A percentile compares a stretch with the other conserved stretches of the same genome.
Evolutionary conservation across 768 basidiomycete genomes (phyloP).

Genomic region (Panus rudis): DNA sequence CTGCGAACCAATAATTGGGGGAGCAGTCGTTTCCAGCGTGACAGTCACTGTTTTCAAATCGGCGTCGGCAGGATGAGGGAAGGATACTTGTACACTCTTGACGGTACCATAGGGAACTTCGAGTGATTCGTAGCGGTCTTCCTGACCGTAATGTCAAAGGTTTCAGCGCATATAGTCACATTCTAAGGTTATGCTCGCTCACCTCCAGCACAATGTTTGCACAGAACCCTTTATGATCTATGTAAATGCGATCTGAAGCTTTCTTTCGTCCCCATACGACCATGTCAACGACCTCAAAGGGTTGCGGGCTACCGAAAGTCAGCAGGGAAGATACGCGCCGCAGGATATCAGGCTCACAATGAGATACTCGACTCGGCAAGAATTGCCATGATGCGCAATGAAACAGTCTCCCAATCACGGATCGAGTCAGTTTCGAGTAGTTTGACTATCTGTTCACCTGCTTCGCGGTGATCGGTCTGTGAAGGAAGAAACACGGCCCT

Average conservation of each 20-base stretch:
- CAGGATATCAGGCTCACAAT: slow-evolving; percentile 34
- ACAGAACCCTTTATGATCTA: slow-evolving; percentile 45
- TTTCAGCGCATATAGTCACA: slow-evolving; percentile 23
- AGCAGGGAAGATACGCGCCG: not conserved
- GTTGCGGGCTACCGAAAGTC: slow-evolving; percentile 43
- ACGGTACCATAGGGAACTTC: slow-evolving; percentile 35
- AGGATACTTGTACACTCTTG: slow-evolving; percentile 11
- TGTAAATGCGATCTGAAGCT: slow-evolving; percentile 39
- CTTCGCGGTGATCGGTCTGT: slow-evolving; percentile 29
- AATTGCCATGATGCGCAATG: slow-evolving; percentile 38
- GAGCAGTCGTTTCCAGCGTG: slow-evolving; percentile 1
- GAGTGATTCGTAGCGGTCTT: slow-evolving; percentile 45
- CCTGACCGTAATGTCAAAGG: slow-evolving; percentile 20
- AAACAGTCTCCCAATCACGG: slow-evolving; percentile 48
- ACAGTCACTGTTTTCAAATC: not conserved
- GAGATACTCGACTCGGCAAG: slow-evolving; percentile 39
- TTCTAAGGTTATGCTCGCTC: not conserved
- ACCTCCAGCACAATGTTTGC: slow-evolving; percentile 37
- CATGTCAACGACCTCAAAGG: slow-evolving; percentile 41
- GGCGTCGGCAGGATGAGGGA: not conserved
- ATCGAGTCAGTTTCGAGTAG: slow-evolving; percentile 36
- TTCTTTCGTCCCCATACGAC: slow-evolving; percentile 30
- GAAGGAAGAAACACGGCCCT: slow-evolving; percentile 37
- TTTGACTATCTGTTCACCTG: slow-evolving; percentile 30
- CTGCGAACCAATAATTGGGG: slow-evolving; percentile 11